phyloP scores from a whole-genome alignment of 2,329 filamentous ascomycete genomes.

The Ceratocystis cacaofunesta region DNA sequence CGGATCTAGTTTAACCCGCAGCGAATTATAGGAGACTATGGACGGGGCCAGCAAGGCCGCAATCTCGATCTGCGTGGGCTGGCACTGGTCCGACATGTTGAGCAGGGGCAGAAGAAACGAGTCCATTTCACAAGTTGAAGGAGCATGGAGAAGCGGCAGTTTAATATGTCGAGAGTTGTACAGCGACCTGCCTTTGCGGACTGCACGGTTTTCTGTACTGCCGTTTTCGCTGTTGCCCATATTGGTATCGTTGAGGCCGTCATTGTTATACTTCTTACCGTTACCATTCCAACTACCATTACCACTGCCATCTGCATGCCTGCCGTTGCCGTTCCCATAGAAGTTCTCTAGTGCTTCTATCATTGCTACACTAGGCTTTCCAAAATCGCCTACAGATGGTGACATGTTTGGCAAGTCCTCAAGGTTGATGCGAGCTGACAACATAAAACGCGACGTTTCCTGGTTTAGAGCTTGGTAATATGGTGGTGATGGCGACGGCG shows the following conservation, averaged over 20 bases:
- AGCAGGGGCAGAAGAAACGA: constrained; percentile 13
- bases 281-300: background rate
- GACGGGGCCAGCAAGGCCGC: constrained; percentile 9
- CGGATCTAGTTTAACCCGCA: constrained; percentile 23
- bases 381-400: constrained; percentile 12
- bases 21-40: background rate
- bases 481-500: background rate
- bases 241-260: background rate
- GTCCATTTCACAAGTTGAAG: constrained; percentile 14
- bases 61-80: constrained; percentile 13
- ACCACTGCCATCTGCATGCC: background rate
- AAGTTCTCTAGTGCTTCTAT: constrained; percentile 11
- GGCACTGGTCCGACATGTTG: constrained; percentile 1
- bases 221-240: background rate
- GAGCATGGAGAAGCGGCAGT: constrained; percentile 8
- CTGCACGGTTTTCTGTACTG: background rate
- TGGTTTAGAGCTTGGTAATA: background rate
- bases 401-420: constrained; percentile 1
- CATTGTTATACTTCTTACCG: background rate
- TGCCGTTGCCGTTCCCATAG: background rate
- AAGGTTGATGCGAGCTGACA: constrained; percentile 7
- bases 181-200: background rate
- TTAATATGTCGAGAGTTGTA: background rate
- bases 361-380: constrained; percentile 11
- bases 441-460: background rate